Evolutionary conservation across 768 basidiomycete species (phyloP), one percentile per base, ranked within the genome.

Genomic region (Boletus rubescentipes): DNA sequence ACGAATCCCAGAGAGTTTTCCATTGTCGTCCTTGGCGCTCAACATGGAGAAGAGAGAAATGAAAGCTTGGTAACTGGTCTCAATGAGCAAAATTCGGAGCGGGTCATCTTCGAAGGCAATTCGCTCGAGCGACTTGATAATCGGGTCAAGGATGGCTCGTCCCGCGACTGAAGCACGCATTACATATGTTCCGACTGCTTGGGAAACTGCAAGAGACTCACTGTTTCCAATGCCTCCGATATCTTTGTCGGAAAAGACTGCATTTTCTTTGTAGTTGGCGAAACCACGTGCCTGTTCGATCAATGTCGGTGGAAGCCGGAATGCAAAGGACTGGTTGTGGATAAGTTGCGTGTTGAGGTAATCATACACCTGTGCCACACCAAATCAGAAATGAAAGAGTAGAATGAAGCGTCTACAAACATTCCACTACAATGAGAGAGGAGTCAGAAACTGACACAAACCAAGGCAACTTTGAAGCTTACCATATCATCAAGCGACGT

Each of bases 21-120:
- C 84, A 53, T 81, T 72, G 18, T 75, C 69, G 39, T 76, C 69
- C 52, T 74, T 62, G 50, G 85, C 74, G 34, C 83, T 85, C 36
- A 89, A 79, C 73, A 88, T 83, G 62, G 83, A 81, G 79, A 95
- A 87, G 65, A 93, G 78, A 9, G 89, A 91, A 63, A 92, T 83
- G 79, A 93, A 90, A 6, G 91, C 85, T 70, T 93, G 91, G 75
- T 93, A 93, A 52, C 89, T 88, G 9, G 86, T 84, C 73, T 87
- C 83, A 58, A 90, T 76, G 56, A 92, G 73, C 68, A 87, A 75
- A 67, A 94, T 77, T 62, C 89, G 86, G 47, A 93, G 81, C 34
- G 89, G 85, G 72, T 90, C 86, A 54, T 80, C 82, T 53, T 86
- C 83, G 74, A 86, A 89, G 16, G 86, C 81, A 70, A 95, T 86